Evolutionary conservation across 2,329 filamentous ascomycete species (phyloP).

Genomic region (Aspergillus sp.): DNA sequence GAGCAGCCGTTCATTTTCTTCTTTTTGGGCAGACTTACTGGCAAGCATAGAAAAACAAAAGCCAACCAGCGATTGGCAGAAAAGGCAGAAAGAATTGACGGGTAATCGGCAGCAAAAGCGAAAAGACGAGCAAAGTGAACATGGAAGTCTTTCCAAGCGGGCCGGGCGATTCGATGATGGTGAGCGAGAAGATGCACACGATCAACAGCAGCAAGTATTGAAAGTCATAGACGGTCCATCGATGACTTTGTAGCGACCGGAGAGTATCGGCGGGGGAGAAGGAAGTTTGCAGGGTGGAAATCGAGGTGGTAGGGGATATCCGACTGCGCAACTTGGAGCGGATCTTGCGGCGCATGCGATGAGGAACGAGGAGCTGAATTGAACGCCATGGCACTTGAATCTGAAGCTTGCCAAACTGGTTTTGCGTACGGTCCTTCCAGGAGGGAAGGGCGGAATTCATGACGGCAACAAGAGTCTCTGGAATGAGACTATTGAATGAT

Average conservation of each 20-base stretch:
- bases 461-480: slow-evolving; percentile 19
- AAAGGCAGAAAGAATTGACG: slow-evolving; percentile 89
- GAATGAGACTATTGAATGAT: slow-evolving; percentile 10
- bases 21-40: slow-evolving; percentile 59
- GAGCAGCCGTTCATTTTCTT: slow-evolving; percentile 7
- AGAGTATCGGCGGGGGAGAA: slow-evolving; percentile 77
- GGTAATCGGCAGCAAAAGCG: slow-evolving; percentile 76
- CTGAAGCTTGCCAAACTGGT: slow-evolving; percentile 41
- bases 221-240: slow-evolving; percentile 76
- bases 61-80: slow-evolving; percentile 76
- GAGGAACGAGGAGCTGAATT: slow-evolving; percentile 52
- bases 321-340: slow-evolving; percentile 65
- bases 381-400: slow-evolving; percentile 46
- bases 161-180: slow-evolving; percentile 72
- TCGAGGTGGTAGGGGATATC: slow-evolving; percentile 63
- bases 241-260: slow-evolving; percentile 67
- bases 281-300: slow-evolving; percentile 74
- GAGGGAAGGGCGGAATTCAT: slow-evolving; percentile 36
- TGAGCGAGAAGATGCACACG: slow-evolving; percentile 76
- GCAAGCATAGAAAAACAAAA: slow-evolving; percentile 88
- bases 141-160: slow-evolving; percentile 72
- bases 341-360: slow-evolving; percentile 62
- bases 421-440: slow-evolving; percentile 44
- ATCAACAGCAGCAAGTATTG: slow-evolving; percentile 75
- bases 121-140: slow-evolving; percentile 61